Percentiles rank a stretch among this genome's conserved stretches.
Evolutionary conservation across 2,329 filamentous ascomycete genomes (phyloP).

Genomic region (Ceratocystiopsis minuta): DNA sequence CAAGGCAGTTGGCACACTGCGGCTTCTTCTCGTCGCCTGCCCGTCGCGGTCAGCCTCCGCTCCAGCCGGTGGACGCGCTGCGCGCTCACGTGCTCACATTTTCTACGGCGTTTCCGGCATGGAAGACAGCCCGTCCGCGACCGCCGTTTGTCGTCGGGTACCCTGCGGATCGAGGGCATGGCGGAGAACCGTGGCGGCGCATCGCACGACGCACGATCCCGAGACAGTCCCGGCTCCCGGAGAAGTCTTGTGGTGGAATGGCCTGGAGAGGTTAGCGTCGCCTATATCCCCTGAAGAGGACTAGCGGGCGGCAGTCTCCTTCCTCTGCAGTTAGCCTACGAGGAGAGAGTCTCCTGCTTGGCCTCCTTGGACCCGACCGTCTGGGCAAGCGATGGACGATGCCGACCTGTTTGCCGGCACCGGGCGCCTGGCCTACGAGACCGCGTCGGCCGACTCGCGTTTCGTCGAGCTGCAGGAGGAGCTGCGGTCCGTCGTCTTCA

Average conservation of each 20-base stretch:
- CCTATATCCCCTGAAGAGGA: not conserved
- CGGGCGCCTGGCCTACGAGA: not conserved
- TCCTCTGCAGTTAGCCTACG: too few species aligned
- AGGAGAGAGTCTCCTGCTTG: too few species aligned
- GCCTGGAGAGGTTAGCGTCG: not conserved
- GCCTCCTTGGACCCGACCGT: too few species aligned
- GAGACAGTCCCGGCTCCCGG: too few species aligned
- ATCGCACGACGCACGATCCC: not conserved
- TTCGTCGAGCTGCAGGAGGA: constrained; percentile 28
- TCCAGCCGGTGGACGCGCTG: too few species aligned
- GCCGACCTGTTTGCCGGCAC: not conserved
- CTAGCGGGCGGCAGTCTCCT: not conserved
- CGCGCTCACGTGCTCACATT: not conserved
- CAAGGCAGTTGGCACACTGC: not conserved
- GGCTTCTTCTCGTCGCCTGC: not conserved
- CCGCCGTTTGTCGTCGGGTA: not conserved
- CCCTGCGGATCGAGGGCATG: not conserved
- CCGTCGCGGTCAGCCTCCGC: not conserved
- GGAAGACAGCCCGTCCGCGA: not conserved
- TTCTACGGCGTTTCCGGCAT: not conserved
- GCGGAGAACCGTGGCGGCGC: not conserved
- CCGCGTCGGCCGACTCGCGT: constrained; percentile 16
- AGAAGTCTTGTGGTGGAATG: not conserved
- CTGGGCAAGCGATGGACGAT: not conserved
- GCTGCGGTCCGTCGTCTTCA: constrained; percentile 27